Evolutionary conservation across 2,329 filamentous ascomycete species (phyloP).

Genomic region (Hymenoscyphus albidus): DNA sequence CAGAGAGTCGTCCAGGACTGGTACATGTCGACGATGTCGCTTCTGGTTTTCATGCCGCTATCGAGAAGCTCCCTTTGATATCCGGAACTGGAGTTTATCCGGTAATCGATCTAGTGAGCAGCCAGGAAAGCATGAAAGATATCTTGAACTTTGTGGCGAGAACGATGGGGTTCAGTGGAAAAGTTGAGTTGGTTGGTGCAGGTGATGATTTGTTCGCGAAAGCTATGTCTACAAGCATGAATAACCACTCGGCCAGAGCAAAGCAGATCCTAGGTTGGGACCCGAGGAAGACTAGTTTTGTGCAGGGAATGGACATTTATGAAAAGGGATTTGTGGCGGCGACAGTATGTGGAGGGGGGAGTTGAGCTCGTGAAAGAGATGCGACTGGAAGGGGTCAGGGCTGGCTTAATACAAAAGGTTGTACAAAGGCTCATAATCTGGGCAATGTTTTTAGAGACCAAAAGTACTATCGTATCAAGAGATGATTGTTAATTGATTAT

Average conservation of each 20-base stretch:
- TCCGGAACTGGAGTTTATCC: slow-evolving; percentile 34
- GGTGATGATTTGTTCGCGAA: slow-evolving; percentile 29
- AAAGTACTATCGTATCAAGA: too few relatives aligned
- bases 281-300: slow-evolving; percentile 31
- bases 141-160: slow-evolving; percentile 31
- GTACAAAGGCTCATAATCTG: too few relatives aligned
- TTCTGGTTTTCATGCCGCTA: slow-evolving; percentile 32
- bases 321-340: slow-evolving; percentile 17
- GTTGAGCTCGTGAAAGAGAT: too few relatives aligned
- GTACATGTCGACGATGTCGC: slow-evolving; percentile 41
- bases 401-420: too few relatives aligned
- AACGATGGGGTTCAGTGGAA: slow-evolving; percentile 29
- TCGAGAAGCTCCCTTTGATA: slow-evolving; percentile 35
- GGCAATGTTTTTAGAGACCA: too few relatives aligned
- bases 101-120: slow-evolving; percentile 38
- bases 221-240: slow-evolving; percentile 28
- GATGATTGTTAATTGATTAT: too few relatives aligned
- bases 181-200: slow-evolving; percentile 29
- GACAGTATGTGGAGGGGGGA: neutral
- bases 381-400: too few relatives aligned
- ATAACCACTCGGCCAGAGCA: slow-evolving; percentile 30
- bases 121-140: slow-evolving; percentile 33
- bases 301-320: slow-evolving; percentile 24
- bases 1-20: slow-evolving; percentile 26
- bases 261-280: slow-evolving; percentile 36